Evolutionary conservation across 495 filamentous ascomycete genomes (phyloP).

Genomic region (Lindgomyces ingoldianus): DNA sequence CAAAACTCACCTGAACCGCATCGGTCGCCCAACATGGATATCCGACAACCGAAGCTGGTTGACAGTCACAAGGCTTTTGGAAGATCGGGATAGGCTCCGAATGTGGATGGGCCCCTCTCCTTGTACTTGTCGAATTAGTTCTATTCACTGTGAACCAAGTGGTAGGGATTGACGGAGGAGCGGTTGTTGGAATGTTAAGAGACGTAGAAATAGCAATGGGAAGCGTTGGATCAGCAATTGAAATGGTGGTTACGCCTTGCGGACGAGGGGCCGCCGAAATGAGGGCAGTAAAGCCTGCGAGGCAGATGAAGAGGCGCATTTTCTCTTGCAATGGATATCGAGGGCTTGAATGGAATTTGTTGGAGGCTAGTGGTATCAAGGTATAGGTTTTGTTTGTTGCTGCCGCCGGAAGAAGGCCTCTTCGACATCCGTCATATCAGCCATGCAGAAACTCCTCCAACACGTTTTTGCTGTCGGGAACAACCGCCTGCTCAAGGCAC

Average conservation of each 20-base stretch:
- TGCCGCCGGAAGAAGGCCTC: not conserved
- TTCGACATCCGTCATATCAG: not conserved
- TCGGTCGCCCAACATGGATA: constrained; percentile 28
- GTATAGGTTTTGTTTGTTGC: not conserved
- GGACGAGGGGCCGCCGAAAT: constrained; percentile 13
- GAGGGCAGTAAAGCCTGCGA: constrained; percentile 7
- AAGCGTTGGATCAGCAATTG: constrained; percentile 4
- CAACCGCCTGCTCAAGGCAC: not conserved
- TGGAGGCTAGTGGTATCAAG: not conserved
- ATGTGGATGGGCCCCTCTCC: constrained; percentile 7
- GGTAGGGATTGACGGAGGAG: not conserved
- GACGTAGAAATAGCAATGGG: constrained; percentile 11
- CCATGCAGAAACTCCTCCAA: not conserved
- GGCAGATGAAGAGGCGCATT: constrained; percentile 8
- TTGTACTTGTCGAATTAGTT: constrained; percentile 5
- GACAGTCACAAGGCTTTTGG: constrained; percentile 20
- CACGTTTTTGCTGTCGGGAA: not conserved
- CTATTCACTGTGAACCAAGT: not conserved
- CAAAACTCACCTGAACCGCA: constrained; percentile 17
- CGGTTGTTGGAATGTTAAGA: constrained; percentile 13
- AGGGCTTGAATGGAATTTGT: no score
- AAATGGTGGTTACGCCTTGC: constrained; percentile 1
- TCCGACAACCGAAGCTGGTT: constrained; percentile 14
- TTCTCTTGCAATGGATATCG: not conserved
- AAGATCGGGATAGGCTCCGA: constrained; percentile 27